Percentiles rank a stretch among this genome's conserved stretches.
Evolutionary conservation across 805 yeast genomes (phyloP).

Genomic region (Dipodascus geniculatus): DNA sequence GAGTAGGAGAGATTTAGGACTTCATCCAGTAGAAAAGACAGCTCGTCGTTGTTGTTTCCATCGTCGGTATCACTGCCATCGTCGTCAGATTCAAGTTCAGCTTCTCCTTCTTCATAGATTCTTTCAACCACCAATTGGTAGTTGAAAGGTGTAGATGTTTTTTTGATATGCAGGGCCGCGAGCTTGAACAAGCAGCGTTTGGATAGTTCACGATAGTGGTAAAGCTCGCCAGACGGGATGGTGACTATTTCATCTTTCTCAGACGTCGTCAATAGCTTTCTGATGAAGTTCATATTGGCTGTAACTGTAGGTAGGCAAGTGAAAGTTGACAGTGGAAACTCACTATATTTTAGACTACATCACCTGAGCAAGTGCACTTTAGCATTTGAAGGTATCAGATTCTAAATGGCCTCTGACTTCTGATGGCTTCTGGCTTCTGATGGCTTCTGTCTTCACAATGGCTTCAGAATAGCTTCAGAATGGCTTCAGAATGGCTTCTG

Average conservation of each 20-base stretch:
- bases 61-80: constrained; percentile 9
- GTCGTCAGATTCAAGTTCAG: constrained; percentile 28
- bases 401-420: background rate
- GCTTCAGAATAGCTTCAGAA: too few species aligned
- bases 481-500: too few species aligned
- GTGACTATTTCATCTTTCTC: constrained; percentile 43
- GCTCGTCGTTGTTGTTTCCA: constrained; percentile 38
- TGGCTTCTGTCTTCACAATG: too few species aligned
- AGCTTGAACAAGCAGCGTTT: constrained; percentile 69
- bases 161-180: constrained; percentile 61
- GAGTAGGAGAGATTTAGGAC: constrained; percentile 42
- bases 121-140: constrained; percentile 64
- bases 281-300: constrained; percentile 21
- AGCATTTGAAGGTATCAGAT: background rate
- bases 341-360: too few species aligned
- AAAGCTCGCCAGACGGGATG: constrained; percentile 72
- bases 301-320: too few species aligned
- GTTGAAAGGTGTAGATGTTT: constrained; percentile 51
- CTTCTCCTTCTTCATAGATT: constrained; percentile 59
- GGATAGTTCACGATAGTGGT: constrained; percentile 55
- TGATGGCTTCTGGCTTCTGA: too few species aligned
- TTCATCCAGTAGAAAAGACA: constrained; percentile 58
- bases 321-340: too few species aligned
- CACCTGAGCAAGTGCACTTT: constrained; percentile 32
- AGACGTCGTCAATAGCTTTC: constrained; percentile 13